Conservation (phyloP, 75 land plant genomes). For the Picea sitchensis region DNA sequence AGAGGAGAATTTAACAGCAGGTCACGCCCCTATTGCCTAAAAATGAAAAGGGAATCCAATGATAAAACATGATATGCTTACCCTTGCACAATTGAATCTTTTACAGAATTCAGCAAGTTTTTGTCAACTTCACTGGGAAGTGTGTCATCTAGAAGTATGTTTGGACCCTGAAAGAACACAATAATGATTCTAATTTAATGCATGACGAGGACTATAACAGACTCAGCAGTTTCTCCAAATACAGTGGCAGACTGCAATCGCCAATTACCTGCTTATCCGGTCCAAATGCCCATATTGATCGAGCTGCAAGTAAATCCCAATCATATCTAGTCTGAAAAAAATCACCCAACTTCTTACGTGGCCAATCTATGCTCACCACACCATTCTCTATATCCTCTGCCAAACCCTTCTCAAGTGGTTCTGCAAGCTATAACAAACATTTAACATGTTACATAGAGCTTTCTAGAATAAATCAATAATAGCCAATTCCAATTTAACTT, state of each 20-base stretch:
- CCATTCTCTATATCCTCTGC: slow-evolving; percentile 99
- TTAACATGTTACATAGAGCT: background rate
- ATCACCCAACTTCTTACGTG: slow-evolving; percentile 72
- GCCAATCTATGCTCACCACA: slow-evolving; percentile 88
- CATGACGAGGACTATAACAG: background rate
- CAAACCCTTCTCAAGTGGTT: slow-evolving; percentile 91
- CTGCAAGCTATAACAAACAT: slow-evolving; percentile 71
- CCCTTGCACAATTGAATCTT: slow-evolving; percentile 99
- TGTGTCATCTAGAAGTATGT: slow-evolving; percentile 92
- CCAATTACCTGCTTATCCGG: slow-evolving; percentile 94
- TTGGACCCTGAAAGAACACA: slow-evolving; percentile 81
- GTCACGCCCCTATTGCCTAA: too few relatives aligned
- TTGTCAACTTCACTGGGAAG: slow-evolving; percentile 96
- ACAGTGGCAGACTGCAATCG: background rate
- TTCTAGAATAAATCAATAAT: background rate
- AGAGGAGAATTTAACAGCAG: background rate
- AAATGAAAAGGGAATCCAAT: background rate
- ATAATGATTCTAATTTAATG: background rate
- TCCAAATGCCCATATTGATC: slow-evolving; percentile 99
- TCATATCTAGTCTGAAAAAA: slow-evolving; percentile 87
- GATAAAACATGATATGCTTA: slow-evolving; percentile 19
- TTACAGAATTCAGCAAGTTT: slow-evolving; percentile 78
- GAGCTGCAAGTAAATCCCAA: slow-evolving; percentile 97
- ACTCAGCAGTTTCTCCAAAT: background rate
- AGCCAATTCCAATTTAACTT: background rate